Conservation (phyloP, 1,284 basidiomycete genomes). For the Tranzscheliella williamsii region DNA sequence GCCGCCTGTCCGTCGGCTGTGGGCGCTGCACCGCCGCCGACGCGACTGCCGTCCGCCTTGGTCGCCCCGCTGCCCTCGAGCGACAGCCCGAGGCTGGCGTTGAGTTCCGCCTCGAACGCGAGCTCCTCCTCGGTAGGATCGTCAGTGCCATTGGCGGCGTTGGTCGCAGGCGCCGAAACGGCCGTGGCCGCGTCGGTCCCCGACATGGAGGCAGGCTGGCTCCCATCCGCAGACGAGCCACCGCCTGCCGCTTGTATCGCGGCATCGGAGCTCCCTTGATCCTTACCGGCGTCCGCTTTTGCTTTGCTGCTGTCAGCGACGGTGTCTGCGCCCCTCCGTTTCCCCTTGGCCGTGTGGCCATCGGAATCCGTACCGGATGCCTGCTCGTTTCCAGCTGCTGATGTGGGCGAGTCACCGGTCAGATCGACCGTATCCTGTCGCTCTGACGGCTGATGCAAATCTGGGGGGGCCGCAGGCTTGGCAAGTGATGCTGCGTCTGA, state of each 20-base stretch:
- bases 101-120: constrained; percentile 44
- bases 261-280: not conserved
- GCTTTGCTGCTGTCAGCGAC: not conserved
- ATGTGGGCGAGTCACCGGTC: not conserved
- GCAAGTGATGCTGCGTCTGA: not conserved
- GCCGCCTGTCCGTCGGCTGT: constrained; percentile 5
- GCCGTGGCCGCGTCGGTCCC: not conserved
- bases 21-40: not conserved
- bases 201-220: not conserved
- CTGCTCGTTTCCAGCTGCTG: too few relatives aligned
- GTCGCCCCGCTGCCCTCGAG: constrained; percentile 18
- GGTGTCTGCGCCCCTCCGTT: too few relatives aligned
- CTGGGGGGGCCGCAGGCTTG: not conserved
- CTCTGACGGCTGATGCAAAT: not conserved
- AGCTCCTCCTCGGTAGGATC: constrained; percentile 44
- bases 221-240: not conserved
- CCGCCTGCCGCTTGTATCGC: not conserved
- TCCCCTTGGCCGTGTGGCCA: too few relatives aligned
- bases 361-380: not conserved
- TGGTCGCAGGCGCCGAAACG: not conserved
- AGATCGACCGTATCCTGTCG: not conserved
- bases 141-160: constrained; percentile 2
- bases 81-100: constrained; percentile 32
- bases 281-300: not conserved
- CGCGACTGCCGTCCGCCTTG: constrained; percentile 10